Conservation (phyloP, 495 filamentous ascomycete genomes). For the Penicillium steckii region DNA sequence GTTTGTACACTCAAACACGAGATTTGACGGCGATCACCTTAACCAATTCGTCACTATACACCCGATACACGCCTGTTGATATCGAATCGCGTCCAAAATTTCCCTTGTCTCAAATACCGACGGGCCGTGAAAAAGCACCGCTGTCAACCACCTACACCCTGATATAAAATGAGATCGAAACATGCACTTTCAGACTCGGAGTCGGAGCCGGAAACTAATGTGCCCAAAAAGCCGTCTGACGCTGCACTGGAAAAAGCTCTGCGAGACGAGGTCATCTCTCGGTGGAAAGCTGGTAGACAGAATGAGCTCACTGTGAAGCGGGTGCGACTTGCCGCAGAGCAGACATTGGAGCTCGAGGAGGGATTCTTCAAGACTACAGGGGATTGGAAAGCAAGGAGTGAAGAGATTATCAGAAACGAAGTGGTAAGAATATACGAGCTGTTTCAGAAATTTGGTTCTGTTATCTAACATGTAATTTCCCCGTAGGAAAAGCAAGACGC, state of each 20-base stretch:
- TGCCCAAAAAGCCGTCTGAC: conserved; percentile 28
- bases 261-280: conserved; percentile 54
- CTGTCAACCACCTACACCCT: background rate
- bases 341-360: conserved; percentile 59
- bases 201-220: conserved; percentile 19
- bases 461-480: conserved; percentile 5
- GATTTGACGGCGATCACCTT: background rate
- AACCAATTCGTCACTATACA: background rate
- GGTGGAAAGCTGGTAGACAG: conserved; percentile 56
- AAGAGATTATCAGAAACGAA: conserved; percentile 66
- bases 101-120: background rate
- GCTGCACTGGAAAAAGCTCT: conserved; percentile 52
- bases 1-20: background rate
- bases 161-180: conserved; percentile 31
- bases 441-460: too few relatives aligned
- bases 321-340: conserved; percentile 66
- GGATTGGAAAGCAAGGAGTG: conserved; percentile 79
- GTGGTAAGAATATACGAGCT: too few relatives aligned
- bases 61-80: background rate
- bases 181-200: conserved; percentile 39
- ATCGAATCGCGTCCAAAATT: background rate
- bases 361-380: conserved; percentile 65
- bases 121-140: background rate
- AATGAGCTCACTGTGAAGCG: conserved; percentile 74
- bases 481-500: conserved; percentile 31